Percentiles rank a stretch among this genome's conserved stretches.
phyloP scores from a whole-genome alignment of 1,284 basidiomycete genomes.

The Cutaneotrichosporon daszewskae region DNA sequence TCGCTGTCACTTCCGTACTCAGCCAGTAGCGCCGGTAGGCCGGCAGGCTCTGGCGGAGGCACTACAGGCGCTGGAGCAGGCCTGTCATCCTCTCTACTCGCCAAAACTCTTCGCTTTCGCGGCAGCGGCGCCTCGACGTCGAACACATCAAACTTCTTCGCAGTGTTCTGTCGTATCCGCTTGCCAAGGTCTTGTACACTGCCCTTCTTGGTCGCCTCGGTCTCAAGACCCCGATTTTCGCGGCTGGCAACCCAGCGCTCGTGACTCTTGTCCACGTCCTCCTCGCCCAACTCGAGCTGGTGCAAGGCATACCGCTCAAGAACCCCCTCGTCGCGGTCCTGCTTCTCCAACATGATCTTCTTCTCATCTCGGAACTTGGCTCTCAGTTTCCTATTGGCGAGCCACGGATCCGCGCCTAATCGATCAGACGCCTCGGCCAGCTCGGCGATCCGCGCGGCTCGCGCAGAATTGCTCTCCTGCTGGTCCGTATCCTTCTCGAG shows the following conservation, averaged over 20 bases:
- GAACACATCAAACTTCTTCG: conserved; percentile 9
- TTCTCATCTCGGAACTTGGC: conserved; percentile 80
- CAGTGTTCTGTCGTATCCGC: conserved; percentile 9
- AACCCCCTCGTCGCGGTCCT: conserved; percentile 50
- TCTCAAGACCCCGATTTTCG: conserved; percentile 3
- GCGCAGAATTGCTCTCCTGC: conserved; percentile 62
- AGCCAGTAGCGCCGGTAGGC: neutral
- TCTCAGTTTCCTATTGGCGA: conserved; percentile 65
- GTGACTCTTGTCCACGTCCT: conserved; percentile 28
- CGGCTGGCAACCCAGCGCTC: conserved; percentile 27
- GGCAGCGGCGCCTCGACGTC: neutral
- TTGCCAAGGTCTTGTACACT: neutral
- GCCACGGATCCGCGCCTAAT: conserved; percentile 76
- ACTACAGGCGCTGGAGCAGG: neutral
- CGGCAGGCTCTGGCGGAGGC: neutral
- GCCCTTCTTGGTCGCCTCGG: neutral
- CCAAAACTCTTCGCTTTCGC: neutral
- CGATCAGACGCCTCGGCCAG: conserved; percentile 67
- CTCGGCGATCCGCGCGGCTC: conserved; percentile 68
- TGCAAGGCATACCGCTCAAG: conserved; percentile 70
- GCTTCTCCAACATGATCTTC: conserved; percentile 62
- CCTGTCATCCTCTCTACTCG: neutral
- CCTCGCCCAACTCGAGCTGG: conserved; percentile 43
- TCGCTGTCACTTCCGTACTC: conserved; percentile 4
- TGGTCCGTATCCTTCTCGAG: conserved; percentile 82